Evolutionary conservation across 2,329 filamentous ascomycete genomes (phyloP), one percentile per base, ranked within the genome.

Genomic region (Aspergillus awamori): DNA sequence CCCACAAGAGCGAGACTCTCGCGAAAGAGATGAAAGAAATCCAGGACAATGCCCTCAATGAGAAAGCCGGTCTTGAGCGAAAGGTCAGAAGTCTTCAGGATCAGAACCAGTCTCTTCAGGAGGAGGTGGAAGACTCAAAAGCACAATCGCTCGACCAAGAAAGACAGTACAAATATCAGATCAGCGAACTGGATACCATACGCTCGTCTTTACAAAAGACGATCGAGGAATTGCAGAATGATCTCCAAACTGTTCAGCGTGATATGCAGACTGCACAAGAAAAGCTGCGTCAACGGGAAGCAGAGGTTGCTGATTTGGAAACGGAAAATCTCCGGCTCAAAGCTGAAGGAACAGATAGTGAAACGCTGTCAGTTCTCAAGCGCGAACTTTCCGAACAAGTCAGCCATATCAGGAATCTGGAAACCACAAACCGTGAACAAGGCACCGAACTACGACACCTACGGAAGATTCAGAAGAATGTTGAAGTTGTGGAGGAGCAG

Each of bases 401-500:
- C 0, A 84, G 87, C n/a, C 93, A 98, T 71, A 96, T 97, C 65
- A 88, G 92, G 61, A 88, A 86, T 30, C 82, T 99, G 3, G 95
- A 99, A 74, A 84, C 86, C 0, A 86, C 87, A 38, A 97, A 92
- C 64, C 84, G 91, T 24, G 92, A 96, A 53, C 91, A 97, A 71
- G 81, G 87, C 13, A 77, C 84, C 0, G 94, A 99, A 73, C 79
- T 99, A 38, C 92, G 90, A 68, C 89, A 93, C 67, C 83, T 96
- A 39, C 89, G 93, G 13, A 90, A 93, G 67, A 80, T 89, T 3
- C 89, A 93, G 74, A 94, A 91, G 77, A 92, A 91, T n/a, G 89
- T 97, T 1, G 92, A 97, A 71, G 86, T 99, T 2, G 90, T 98
- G 0, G 93, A 99, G 73, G 95, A 99, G 75, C 93, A 99, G 80